Base-by-base conservation (phyloP, 805 yeast species). In the Kluyveromyces starmeri region DNA sequence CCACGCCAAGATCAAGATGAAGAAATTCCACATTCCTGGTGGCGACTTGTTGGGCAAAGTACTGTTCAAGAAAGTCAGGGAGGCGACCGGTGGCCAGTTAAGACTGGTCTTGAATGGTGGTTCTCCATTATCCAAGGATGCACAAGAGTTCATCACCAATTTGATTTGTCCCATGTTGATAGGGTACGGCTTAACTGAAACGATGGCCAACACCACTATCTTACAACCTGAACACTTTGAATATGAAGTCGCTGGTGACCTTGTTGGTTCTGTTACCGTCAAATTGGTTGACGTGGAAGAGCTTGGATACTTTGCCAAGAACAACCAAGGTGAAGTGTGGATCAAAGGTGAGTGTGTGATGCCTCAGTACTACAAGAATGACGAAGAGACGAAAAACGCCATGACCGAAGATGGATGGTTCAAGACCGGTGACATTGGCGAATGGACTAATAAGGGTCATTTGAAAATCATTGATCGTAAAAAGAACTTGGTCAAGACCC, bases 141-240 rank as follows among this genome's bases (percentile, higher is more conserved):
- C 96, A 7, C 96, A 92, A 62, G 63, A 70, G 31, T 89, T 92
- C 58, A 69, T 92, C 47, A 58, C 83, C 24, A 82, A 70, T 28
- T 69, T 83, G 40, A 63, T 92, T 42, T 80, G 83, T 25, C 94
- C 96, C 41, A 72, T 89, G 82, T 70, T 92, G 49, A 68, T 88
- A 51, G 98, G 98, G 41, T 92, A 92, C 59, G 98, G 98, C 41
- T 73, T 92, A 47, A 92, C 98, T 25, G 98, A 92, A 64, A 88
- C 97, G 10, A 78, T 83, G 47, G 98, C 98, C 33, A 88, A 83
- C 64, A 71, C 89, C 12, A 66, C 83, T 27, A 70, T 92, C 48
- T 58, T 75, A 45, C 75, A 75, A 39, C 82, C 83, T 32, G 54
- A 63, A 17, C 69, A 71, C 50, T 75, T 81, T 48, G 89, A 81